phyloP scores from a whole-genome alignment of 2,329 filamentous ascomycete species.

The Nemania abortiva region DNA sequence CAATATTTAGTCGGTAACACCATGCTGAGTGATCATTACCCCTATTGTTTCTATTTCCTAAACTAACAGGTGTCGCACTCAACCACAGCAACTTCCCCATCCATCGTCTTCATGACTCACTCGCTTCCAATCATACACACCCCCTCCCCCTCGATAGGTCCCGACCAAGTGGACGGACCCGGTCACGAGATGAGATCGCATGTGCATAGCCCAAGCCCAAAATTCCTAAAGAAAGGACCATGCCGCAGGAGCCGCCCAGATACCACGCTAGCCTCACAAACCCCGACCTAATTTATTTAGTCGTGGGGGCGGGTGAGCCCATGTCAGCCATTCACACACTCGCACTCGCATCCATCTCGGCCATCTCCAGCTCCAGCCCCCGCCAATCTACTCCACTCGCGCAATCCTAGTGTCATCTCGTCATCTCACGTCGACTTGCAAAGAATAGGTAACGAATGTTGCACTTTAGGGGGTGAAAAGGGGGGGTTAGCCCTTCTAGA shows the following conservation, averaged over 20 bases:
- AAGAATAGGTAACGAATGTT: not conserved
- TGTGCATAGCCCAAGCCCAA: slow-evolving; percentile 14
- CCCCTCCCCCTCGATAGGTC: slow-evolving; percentile 1
- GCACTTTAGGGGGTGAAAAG: not conserved
- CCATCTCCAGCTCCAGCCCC: slow-evolving; percentile 15
- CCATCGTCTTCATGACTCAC: not conserved
- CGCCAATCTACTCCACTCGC: slow-evolving; percentile 9
- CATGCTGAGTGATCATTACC: not conserved
- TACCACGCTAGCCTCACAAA: not conserved
- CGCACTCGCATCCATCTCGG: not conserved
- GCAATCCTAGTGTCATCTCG: not conserved
- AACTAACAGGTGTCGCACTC: not conserved
- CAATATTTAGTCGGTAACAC: not conserved
- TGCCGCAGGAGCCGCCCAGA: slow-evolving; percentile 10
- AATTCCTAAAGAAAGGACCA: slow-evolving; percentile 10
- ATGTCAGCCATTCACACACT: not conserved
- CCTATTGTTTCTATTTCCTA: not conserved
- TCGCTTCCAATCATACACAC: not conserved
- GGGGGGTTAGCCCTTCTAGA: not conserved
- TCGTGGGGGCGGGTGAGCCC: slow-evolving; percentile 19
- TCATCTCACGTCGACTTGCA: not conserved
- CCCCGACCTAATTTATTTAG: slow-evolving; percentile 15
- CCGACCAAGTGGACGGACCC: slow-evolving; percentile 16
- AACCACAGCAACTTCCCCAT: not conserved
- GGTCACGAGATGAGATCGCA: not conserved